phyloP scores from a whole-genome alignment of 2,329 filamentous ascomycete species.

The Fusarium beomiforme region DNA sequence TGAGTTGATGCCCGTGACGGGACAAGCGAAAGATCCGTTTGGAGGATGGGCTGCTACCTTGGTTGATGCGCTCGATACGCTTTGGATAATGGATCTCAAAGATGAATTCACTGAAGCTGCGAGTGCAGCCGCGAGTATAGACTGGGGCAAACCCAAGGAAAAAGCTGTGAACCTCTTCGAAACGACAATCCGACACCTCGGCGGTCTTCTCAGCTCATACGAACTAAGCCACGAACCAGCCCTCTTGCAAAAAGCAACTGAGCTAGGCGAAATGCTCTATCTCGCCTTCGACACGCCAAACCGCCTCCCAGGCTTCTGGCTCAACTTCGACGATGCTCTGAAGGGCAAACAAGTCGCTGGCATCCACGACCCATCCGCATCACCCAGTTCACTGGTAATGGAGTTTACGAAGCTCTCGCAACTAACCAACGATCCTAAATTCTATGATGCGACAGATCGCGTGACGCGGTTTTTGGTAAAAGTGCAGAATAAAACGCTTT shows the following conservation, averaged over 20 bases:
- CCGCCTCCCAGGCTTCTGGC: slow-evolving; percentile 58
- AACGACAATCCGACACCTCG: slow-evolving; percentile 65
- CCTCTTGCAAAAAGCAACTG: slow-evolving; percentile 45
- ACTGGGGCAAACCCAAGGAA: slow-evolving; percentile 59
- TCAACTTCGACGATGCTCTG: slow-evolving; percentile 56
- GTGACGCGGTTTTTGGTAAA: slow-evolving; percentile 76
- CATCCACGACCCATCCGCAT: slow-evolving; percentile 59
- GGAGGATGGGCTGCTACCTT: slow-evolving; percentile 68
- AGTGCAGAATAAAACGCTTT: slow-evolving; percentile 72
- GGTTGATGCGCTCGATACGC: slow-evolving; percentile 69
- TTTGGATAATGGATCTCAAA: slow-evolving; percentile 70
- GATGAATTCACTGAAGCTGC: slow-evolving; percentile 61
- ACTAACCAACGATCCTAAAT: slow-evolving; percentile 76
- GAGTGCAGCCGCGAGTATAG: slow-evolving; percentile 57
- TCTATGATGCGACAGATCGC: slow-evolving; percentile 79
- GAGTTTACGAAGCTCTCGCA: slow-evolving; percentile 82
- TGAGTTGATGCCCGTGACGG: slow-evolving; percentile 61
- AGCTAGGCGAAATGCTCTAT: slow-evolving; percentile 61
- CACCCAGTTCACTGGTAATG: slow-evolving; percentile 72
- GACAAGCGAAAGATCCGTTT: slow-evolving; percentile 57
- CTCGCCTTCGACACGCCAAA: slow-evolving; percentile 65
- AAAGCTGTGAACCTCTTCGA: slow-evolving; percentile 62
- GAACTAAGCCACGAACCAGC: slow-evolving; percentile 56
- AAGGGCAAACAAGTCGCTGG: slow-evolving; percentile 60
- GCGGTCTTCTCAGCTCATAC: slow-evolving; percentile 61